Evolutionary conservation across 2,329 filamentous ascomycete species (phyloP), one percentile per base, ranked within the genome.

Genomic region (Colletotrichum shisoi): DNA sequence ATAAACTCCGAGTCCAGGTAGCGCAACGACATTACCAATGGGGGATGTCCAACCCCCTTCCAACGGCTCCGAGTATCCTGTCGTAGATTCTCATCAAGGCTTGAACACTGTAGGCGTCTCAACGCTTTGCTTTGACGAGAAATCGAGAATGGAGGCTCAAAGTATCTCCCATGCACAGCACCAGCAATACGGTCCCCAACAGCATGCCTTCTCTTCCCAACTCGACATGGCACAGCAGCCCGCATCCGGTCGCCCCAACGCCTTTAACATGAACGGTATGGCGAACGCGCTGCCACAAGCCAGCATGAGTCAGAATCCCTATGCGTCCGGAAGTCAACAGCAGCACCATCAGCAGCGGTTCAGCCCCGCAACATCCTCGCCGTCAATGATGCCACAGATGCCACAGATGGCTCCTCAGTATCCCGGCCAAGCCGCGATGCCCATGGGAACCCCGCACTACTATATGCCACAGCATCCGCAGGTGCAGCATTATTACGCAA

Each of bases 201-300:
- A 79, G 62, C 77, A 81, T 73, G 72, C 77, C 3, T 82, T 81
- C 69, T 74, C 77, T 19, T 73, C 75, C 37, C 82, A 83, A 62
- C 76, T 80, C 70, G 79, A 82, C 62, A 81, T 82, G 77, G 70
- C 76, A 51, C 60, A 67, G 24, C 73, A 75, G 44, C 68, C 71
- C 19, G 52, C 66, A 40, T 59, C 71, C 71, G 72, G 15, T 71
- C 76, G 76, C 46, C 70, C 73, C 39, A 75, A 77, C 4, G 74
- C 78, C 8, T 86, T 83, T 73, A 83, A 82, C 70, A 84, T 85
- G 83, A 74, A 71, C 21, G 70, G 75, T 17, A 79, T 86, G 77
- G 75, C 76, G 37, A 79, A 76, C 69, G 74, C 81, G 56, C 75
- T 85, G 37, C 83, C 83, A 0, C 77, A 79, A 40, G 68, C 74